These are phyloP conservation scores for Grosmannia clavigera DNA, from an alignment of 2,329 filamentous ascomycete genomes.

Conservation along the genomic window DNA sequence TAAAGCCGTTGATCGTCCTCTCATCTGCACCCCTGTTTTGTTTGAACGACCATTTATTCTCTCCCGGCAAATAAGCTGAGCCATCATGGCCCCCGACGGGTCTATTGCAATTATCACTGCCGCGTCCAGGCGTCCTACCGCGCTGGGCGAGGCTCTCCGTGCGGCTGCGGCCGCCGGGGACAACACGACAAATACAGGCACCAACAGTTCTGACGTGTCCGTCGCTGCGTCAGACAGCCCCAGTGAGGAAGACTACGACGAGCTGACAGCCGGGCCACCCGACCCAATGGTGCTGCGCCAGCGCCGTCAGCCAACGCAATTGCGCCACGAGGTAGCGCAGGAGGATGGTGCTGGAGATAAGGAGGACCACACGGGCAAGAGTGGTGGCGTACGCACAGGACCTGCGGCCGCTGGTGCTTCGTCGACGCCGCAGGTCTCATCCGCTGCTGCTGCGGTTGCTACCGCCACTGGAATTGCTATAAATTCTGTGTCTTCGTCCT, in stretches of 20 bases:
- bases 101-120: not conserved
- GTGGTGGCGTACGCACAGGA: not conserved
- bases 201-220: constrained; percentile 7
- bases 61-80: not conserved
- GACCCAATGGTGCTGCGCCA: constrained; percentile 14
- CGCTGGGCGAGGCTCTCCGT: constrained; percentile 14
- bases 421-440: not conserved
- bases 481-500: not conserved
- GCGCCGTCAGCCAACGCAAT: constrained; percentile 5
- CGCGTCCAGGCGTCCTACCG: constrained; percentile 5
- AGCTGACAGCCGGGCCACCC: constrained; percentile 15
- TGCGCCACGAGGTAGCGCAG: constrained; percentile 6
- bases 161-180: not conserved
- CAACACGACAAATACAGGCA: not conserved
- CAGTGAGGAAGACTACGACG: constrained; percentile 34
- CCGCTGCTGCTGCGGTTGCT: not conserved
- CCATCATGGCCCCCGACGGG: not conserved
- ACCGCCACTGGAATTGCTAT: not conserved
- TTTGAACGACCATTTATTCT: not conserved
- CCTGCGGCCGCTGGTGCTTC: not conserved
- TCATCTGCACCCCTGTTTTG: not conserved
- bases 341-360: not conserved
- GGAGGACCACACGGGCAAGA: not conserved
- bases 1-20: not conserved
- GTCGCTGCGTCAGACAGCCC: constrained; percentile 24